A percentile compares a stretch with the other conserved stretches of the same genome.
Conservation (phyloP, 2,329 filamentous ascomycete genomes). For the Beauveria sp. region DNA sequence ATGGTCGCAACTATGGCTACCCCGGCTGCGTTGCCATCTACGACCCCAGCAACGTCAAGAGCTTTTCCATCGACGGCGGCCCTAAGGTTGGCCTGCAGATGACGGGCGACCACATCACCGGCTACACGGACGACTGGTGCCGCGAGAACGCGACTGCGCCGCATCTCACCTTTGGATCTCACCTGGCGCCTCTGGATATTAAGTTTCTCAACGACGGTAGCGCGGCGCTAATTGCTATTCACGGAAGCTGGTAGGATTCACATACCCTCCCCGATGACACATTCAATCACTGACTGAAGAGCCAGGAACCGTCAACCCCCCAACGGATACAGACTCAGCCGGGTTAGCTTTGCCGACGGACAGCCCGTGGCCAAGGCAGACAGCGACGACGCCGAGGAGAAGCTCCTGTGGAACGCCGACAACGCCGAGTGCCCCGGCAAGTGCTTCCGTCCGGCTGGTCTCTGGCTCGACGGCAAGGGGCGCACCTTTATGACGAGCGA, state of each 20-base stretch:
- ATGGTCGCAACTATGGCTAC: slow-evolving; percentile 52
- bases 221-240: slow-evolving; percentile 53
- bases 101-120: slow-evolving; percentile 18
- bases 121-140: slow-evolving; percentile 19
- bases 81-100: slow-evolving; percentile 17
- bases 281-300: background rate
- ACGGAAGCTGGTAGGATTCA: slow-evolving; percentile 46
- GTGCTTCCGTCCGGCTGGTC: slow-evolving; percentile 47
- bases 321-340: slow-evolving; percentile 31
- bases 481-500: slow-evolving; percentile 48
- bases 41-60: slow-evolving; percentile 27
- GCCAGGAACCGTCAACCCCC: slow-evolving; percentile 25
- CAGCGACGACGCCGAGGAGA: slow-evolving; percentile 35
- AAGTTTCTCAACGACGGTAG: slow-evolving; percentile 49
- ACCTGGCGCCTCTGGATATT: slow-evolving; percentile 59
- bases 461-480: slow-evolving; percentile 30
- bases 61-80: slow-evolving; percentile 20
- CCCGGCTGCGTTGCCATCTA: slow-evolving; percentile 56
- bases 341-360: slow-evolving; percentile 29
- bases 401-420: slow-evolving; percentile 44
- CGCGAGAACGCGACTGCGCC: slow-evolving; percentile 16
- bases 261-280: background rate
- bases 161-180: slow-evolving; percentile 29
- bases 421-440: slow-evolving; percentile 33
- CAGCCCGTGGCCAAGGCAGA: slow-evolving; percentile 23